A percentile compares a stretch with the other conserved stretches of the same genome.
phyloP scores from a whole-genome alignment of 768 basidiomycete genomes.

The Boletales sp. region DNA sequence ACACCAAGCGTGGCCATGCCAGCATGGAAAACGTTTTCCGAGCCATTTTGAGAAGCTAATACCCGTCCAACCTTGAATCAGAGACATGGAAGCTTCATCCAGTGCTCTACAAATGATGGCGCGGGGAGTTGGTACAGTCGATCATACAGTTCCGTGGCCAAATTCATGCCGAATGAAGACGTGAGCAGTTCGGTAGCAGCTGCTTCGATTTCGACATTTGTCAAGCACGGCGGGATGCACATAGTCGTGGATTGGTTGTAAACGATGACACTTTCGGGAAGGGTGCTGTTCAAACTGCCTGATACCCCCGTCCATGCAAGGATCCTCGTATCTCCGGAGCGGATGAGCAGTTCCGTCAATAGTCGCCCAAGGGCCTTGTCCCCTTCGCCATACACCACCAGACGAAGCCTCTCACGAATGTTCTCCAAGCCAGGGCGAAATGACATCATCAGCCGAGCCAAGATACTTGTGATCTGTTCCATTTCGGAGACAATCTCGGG shows the following conservation, averaged over 20 bases:
- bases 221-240: neutral
- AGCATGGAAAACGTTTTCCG: neutral
- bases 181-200: neutral
- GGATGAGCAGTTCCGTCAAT: constrained; percentile 2
- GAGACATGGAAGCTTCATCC: constrained; percentile 11
- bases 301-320: constrained; percentile 8
- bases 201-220: neutral
- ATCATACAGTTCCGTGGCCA: neutral
- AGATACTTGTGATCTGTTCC: neutral
- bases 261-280: neutral
- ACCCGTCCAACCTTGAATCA: neutral
- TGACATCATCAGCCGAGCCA: neutral
- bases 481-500: constrained; percentile 2
- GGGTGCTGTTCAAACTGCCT: constrained; percentile 8
- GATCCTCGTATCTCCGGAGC: constrained; percentile 4
- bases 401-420: constrained; percentile 11
- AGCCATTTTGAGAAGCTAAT: neutral
- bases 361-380: constrained; percentile 4
- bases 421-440: constrained; percentile 1
- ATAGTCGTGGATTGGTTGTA: neutral
- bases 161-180: neutral
- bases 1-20: neutral
- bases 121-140: neutral
- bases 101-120: neutral
- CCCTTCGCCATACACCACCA: constrained; percentile 11